phyloP scores from a whole-genome alignment of 345 rosid genomes.

The Hibiscus tridactylites region DNA sequence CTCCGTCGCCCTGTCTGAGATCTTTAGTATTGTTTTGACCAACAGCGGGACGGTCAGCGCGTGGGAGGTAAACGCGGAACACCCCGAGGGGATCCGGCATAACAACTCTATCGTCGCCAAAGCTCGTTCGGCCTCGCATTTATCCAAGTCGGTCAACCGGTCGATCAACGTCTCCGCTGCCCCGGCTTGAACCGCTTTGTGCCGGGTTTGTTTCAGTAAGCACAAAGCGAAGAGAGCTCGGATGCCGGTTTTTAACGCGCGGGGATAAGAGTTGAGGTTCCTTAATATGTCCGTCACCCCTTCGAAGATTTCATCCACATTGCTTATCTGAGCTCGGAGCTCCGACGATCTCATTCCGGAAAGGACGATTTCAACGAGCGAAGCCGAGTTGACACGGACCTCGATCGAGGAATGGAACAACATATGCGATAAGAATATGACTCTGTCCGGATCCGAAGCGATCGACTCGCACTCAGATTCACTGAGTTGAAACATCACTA shows the following conservation, averaged over 20 bases:
- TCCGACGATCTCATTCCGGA: constrained; percentile 63
- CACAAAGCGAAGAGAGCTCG: constrained; percentile 80
- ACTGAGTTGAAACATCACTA: constrained; percentile 55
- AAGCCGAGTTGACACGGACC: constrained; percentile 69
- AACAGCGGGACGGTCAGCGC: constrained; percentile 72
- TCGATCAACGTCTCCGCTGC: constrained; percentile 58
- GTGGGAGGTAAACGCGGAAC: constrained; percentile 57
- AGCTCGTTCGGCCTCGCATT: constrained; percentile 79
- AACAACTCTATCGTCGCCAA: constrained; percentile 82
- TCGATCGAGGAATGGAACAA: constrained; percentile 55
- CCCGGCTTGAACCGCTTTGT: constrained; percentile 72
- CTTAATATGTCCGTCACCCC: constrained; percentile 65
- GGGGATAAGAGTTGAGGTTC: constrained; percentile 43
- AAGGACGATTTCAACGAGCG: constrained; percentile 65
- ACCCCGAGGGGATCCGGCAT: constrained; percentile 67
- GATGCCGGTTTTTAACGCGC: constrained; percentile 64
- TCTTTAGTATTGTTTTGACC: constrained; percentile 62
- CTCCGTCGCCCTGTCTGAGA: constrained; percentile 90
- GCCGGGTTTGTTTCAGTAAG: constrained; percentile 68
- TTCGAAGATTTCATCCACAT: constrained; percentile 48
- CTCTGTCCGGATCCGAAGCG: constrained; percentile 41
- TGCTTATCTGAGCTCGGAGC: constrained; percentile 46
- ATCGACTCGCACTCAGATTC: constrained; percentile 57
- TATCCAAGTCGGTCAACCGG: constrained; percentile 65
- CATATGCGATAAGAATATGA: constrained; percentile 36